Evolutionary conservation across 2,329 filamentous ascomycete species (phyloP).

Genomic region (Lasiodiplodia sp.): DNA sequence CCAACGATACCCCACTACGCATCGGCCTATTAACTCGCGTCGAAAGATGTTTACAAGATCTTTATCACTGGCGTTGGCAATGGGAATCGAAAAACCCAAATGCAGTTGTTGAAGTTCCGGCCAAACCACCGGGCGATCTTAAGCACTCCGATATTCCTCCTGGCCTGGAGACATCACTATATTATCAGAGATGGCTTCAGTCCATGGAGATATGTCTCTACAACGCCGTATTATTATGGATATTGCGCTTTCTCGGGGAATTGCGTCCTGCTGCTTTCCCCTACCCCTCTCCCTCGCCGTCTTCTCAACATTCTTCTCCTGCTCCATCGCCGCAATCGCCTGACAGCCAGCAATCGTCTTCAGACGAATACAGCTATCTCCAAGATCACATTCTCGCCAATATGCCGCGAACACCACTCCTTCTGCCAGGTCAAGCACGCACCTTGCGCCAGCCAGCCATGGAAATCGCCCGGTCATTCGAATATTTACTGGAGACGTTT

Average conservation of each 20-base stretch:
- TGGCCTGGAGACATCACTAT: slow-evolving; percentile 25
- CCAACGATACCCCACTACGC: neutral
- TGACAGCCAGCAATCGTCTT: neutral
- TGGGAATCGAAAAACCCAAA: slow-evolving; percentile 32
- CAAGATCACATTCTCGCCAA: slow-evolving; percentile 10
- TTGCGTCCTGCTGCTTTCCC: slow-evolving; percentile 19
- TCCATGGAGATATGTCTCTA: slow-evolving; percentile 32
- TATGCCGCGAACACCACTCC: slow-evolving; percentile 20
- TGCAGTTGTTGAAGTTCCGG: slow-evolving; percentile 29
- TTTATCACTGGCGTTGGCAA: slow-evolving; percentile 33
- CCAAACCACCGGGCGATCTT: neutral
- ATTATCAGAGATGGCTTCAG: slow-evolving; percentile 27
- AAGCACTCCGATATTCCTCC: slow-evolving; percentile 1
- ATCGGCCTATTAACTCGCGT: slow-evolving; percentile 24
- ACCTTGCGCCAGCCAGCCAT: slow-evolving; percentile 30
- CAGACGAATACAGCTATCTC: slow-evolving; percentile 5
- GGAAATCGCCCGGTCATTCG: slow-evolving; percentile 33
- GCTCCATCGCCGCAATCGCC: slow-evolving; percentile 3
- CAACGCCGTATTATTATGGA: slow-evolving; percentile 31
- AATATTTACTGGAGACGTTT: slow-evolving; percentile 27
- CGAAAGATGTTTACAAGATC: slow-evolving; percentile 24
- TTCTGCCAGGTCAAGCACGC: slow-evolving; percentile 29
- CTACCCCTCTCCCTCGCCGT: neutral
- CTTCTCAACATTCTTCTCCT: slow-evolving; percentile 5
- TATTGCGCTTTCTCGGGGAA: slow-evolving; percentile 28